These are phyloP conservation scores for Malania oleifera DNA, from an alignment of 164 flowering plant genomes.

Conservation along the genomic window DNA sequence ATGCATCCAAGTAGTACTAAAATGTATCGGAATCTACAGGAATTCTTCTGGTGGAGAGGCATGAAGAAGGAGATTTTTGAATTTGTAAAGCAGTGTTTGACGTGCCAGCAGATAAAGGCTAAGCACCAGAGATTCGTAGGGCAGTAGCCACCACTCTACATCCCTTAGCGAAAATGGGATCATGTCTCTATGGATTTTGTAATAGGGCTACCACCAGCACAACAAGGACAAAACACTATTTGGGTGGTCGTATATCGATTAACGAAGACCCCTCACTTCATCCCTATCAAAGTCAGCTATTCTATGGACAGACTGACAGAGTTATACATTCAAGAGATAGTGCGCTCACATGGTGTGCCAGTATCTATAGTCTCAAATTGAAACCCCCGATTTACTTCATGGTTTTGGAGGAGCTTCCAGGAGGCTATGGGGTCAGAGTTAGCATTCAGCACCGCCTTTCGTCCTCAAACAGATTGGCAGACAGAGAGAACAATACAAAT, in stretches of 20 bases:
- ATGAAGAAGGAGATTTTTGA: slow-evolving; percentile 1
- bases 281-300: too few relatives aligned
- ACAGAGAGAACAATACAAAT: too few relatives aligned
- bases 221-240: not conserved
- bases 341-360: too few relatives aligned
- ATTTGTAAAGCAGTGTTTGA: slow-evolving; percentile 1
- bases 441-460: too few relatives aligned
- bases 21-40: not conserved
- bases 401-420: too few relatives aligned
- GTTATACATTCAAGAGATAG: too few relatives aligned
- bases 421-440: too few relatives aligned
- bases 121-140: slow-evolving; percentile 2
- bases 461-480: too few relatives aligned
- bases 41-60: slow-evolving; percentile 2
- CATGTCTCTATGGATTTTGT: not conserved
- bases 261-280: too few relatives aligned
- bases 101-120: slow-evolving; percentile 3
- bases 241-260: slow-evolving; percentile 1
- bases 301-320: too few relatives aligned
- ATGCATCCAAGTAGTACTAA: slow-evolving; percentile 1
- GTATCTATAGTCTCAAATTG: too few relatives aligned
- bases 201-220: not conserved
- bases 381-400: too few relatives aligned
- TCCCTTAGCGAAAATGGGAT: not conserved
- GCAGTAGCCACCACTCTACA: not conserved